Percentiles rank a stretch among this genome's conserved stretches.
Conservation (phyloP, 2,329 filamentous ascomycete species). For the Curvularia sp. region DNA sequence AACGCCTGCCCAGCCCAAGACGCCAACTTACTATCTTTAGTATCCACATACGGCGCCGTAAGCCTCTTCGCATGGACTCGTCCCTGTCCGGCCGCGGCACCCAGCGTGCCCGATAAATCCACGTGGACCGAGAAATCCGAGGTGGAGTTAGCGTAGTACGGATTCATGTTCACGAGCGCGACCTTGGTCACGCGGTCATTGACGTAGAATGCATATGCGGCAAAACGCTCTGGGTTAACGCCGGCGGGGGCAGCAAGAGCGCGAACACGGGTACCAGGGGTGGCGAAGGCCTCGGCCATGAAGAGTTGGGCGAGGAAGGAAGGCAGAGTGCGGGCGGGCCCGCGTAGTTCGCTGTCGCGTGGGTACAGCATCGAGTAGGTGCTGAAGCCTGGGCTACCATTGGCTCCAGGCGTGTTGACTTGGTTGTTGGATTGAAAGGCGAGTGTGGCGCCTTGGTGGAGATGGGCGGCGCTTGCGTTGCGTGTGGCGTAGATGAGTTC, state of each 20-base stretch:
- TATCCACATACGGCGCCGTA: conserved; percentile 14
- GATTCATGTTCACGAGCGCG: conserved; percentile 21
- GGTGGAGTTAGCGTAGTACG: conserved; percentile 13
- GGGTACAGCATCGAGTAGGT: conserved; percentile 22
- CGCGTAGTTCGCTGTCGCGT: conserved; percentile 15
- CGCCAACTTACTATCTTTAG: conserved; percentile 4
- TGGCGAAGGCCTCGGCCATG: conserved; percentile 16
- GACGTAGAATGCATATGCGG: conserved; percentile 20
- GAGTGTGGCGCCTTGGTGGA: conserved; percentile 21
- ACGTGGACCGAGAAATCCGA: conserved; percentile 6
- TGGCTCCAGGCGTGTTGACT: conserved; percentile 18
- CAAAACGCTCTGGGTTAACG: conserved; percentile 8
- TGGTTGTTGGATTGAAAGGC: conserved; percentile 19
- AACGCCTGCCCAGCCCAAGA: conserved; percentile 19
- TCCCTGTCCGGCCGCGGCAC: not conserved
- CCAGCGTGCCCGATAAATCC: not conserved
- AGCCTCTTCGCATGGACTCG: not conserved
- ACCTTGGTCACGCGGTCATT: conserved; percentile 13
- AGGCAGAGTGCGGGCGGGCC: conserved; percentile 14
- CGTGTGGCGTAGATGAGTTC: conserved; percentile 19
- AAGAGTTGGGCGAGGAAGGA: conserved; percentile 19
- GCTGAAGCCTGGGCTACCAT: conserved; percentile 18
- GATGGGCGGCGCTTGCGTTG: conserved; percentile 10
- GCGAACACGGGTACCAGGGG: conserved; percentile 4
- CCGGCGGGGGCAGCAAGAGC: conserved; percentile 5